phyloP scores from a whole-genome alignment of 2,329 filamentous ascomycete species.

The Ascochyta fabae region DNA sequence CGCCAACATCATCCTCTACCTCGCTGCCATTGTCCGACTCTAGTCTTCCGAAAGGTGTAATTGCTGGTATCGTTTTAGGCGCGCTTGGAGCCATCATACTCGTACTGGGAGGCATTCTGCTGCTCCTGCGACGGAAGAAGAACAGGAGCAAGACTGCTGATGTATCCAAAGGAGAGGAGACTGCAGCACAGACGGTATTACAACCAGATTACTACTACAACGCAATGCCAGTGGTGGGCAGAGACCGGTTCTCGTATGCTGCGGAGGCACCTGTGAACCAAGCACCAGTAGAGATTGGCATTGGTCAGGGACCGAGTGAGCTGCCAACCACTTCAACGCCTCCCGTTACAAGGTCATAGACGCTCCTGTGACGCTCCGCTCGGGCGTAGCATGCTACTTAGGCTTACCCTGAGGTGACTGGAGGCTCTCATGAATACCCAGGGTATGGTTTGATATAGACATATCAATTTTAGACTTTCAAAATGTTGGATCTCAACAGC shows the following conservation, averaged over 20 bases:
- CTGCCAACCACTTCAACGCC: neutral
- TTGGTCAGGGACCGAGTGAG: neutral
- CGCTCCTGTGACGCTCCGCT: too few relatives aligned
- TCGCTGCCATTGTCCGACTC: neutral
- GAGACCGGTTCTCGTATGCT: slow-evolving; percentile 1
- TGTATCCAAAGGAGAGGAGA: neutral
- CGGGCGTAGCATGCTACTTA: too few relatives aligned
- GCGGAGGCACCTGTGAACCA: neutral
- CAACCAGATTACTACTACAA: neutral
- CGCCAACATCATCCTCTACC: slow-evolving; percentile 1
- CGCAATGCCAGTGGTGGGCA: neutral
- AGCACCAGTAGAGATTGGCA: neutral
- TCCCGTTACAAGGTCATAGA: neutral
- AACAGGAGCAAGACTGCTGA: slow-evolving; percentile 11
- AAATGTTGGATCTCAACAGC: neutral
- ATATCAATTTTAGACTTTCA: too few relatives aligned
- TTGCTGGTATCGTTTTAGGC: slow-evolving; percentile 28
- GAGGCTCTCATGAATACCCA: too few relatives aligned
- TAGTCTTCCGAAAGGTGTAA: slow-evolving; percentile 22
- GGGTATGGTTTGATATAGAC: too few relatives aligned
- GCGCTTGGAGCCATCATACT: slow-evolving; percentile 21
- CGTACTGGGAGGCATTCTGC: slow-evolving; percentile 20
- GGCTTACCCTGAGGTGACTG: too few relatives aligned
- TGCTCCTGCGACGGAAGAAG: slow-evolving; percentile 21
- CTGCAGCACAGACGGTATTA: neutral